Base-by-base conservation (phyloP, 441 rosid species). In the Euphorbia celastroides region DNA sequence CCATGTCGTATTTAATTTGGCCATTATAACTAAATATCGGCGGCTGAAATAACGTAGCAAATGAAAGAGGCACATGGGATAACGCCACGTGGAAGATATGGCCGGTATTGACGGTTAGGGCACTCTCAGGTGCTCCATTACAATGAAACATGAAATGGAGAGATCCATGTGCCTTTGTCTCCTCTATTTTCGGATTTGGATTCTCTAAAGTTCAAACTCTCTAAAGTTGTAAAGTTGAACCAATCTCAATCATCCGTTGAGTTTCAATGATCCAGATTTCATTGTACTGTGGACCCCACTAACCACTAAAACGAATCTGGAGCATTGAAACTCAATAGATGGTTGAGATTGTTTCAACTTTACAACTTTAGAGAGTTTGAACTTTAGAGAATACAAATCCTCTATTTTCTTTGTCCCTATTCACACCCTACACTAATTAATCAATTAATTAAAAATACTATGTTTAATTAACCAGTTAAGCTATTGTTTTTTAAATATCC, bases 51-150 rank as follows among this genome's bases (percentile, higher is more conserved):
- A 65, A 70, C 73, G 67, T 67, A 76, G 81, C 70, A 44, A 62
- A 6, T 38, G 44, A 38, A 38, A 38, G 44, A 34, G 38, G 9
- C 38, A 34, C 38, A 34, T 78, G 78, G 79, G 78, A 27, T 2
- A 11, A 10, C 38, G 66, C 69, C 79, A 63, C 79, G 76, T 74
- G 78, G 60, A 44, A 44, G 25, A 0, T 3, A 23, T 31, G 74
- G 72, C 81, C 82, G 74, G 76, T 67, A 44, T 41, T 72, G 82
- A 72, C 79, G 81, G 82, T 77, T 70, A 48, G 61, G 74, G 50
- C 70, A 57, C 67, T 13, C 72, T 42, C 17, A 55, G 26, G 59
- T 80, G 83, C 72, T 66, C 74, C 78, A 62, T 12, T 74, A 12
- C 11, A 32, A 67, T 69, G 71, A 59, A 54, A 57, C 81, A 74